These are phyloP conservation scores for Kwoniella dejecticola DNA, from an alignment of 768 basidiomycete genomes.

Conservation along the genomic window DNA sequence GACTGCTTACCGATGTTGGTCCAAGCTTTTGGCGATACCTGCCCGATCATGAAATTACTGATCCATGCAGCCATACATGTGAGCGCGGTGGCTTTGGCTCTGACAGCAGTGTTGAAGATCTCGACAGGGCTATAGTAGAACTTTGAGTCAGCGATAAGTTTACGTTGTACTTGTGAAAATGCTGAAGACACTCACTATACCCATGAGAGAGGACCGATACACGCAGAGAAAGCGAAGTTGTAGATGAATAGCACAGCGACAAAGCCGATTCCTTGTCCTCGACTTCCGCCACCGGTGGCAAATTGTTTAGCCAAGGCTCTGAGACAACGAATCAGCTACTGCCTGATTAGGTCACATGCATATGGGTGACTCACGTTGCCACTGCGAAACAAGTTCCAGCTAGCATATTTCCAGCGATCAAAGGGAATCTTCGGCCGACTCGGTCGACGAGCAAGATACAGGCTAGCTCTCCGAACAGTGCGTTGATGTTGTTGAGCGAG, in stretches of 20 bases:
- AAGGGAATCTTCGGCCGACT: constrained; percentile 64
- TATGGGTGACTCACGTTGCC: constrained; percentile 30
- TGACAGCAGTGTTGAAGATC: constrained; percentile 77
- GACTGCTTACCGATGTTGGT: constrained; percentile 31
- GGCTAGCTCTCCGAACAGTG: constrained; percentile 62
- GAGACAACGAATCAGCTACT: background rate
- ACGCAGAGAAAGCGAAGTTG: constrained; percentile 69
- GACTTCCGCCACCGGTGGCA: constrained; percentile 22
- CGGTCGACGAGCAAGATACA: constrained; percentile 69
- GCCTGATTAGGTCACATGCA: background rate
- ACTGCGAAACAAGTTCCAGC: constrained; percentile 43
- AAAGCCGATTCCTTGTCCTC: constrained; percentile 36
- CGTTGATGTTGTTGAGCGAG: constrained; percentile 72
- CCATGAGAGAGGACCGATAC: constrained; percentile 63
- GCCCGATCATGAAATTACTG: constrained; percentile 50
- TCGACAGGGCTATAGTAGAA: constrained; percentile 61
- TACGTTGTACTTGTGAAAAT: background rate
- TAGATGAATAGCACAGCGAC: constrained; percentile 57
- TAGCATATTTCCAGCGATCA: constrained; percentile 43
- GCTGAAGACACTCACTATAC: constrained; percentile 36
- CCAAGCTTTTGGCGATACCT: constrained; percentile 46
- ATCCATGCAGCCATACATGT: constrained; percentile 59
- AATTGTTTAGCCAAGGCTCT: constrained; percentile 36
- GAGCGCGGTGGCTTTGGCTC: constrained; percentile 77
- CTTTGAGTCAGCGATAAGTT: constrained; percentile 1